Percentiles rank a stretch among this genome's conserved stretches.
Evolutionary conservation across 805 yeast genomes (phyloP).

Genomic region (Teunomyces cretensis): DNA sequence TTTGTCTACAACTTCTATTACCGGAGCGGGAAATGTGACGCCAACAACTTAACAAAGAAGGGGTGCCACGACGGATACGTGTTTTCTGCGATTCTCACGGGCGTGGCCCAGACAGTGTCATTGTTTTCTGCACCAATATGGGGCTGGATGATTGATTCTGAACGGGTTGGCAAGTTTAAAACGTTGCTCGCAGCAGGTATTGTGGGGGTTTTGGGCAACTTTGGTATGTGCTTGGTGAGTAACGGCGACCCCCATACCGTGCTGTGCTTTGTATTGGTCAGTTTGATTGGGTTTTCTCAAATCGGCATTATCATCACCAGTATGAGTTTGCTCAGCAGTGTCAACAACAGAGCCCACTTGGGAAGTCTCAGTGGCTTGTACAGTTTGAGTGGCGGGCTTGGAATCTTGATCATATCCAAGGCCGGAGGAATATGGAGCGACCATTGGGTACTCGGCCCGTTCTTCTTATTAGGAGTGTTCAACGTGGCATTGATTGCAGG

Average conservation of each 20-base stretch:
- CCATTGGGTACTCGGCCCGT: slow-evolving; percentile 57
- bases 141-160: slow-evolving; percentile 55
- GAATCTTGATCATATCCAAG: slow-evolving; percentile 58
- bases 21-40: slow-evolving; percentile 48
- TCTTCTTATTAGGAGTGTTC: slow-evolving; percentile 49
- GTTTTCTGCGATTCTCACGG: slow-evolving; percentile 66
- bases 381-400: slow-evolving; percentile 67
- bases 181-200: slow-evolving; percentile 38
- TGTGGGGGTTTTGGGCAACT: slow-evolving; percentile 45
- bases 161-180: slow-evolving; percentile 25
- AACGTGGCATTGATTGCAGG: slow-evolving; percentile 23
- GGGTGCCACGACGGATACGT: slow-evolving; percentile 63
- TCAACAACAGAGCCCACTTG: slow-evolving; percentile 41
- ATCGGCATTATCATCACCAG: slow-evolving; percentile 62
- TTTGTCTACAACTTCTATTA: slow-evolving; percentile 58
- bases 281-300: slow-evolving; percentile 56
- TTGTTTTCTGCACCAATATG: slow-evolving; percentile 62
- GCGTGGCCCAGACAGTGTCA: slow-evolving; percentile 59
- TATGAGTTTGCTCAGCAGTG: slow-evolving; percentile 51
- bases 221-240: slow-evolving; percentile 26
- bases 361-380: slow-evolving; percentile 73
- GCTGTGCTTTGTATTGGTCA: slow-evolving; percentile 40
- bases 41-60: slow-evolving; percentile 19
- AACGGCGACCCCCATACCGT: slow-evolving; percentile 33
- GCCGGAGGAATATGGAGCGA: slow-evolving; percentile 65